A percentile compares a stretch with the other conserved stretches of the same genome.
Evolutionary conservation across 805 yeast genomes (phyloP).

Genomic region (Cyberlindnera americana): DNA sequence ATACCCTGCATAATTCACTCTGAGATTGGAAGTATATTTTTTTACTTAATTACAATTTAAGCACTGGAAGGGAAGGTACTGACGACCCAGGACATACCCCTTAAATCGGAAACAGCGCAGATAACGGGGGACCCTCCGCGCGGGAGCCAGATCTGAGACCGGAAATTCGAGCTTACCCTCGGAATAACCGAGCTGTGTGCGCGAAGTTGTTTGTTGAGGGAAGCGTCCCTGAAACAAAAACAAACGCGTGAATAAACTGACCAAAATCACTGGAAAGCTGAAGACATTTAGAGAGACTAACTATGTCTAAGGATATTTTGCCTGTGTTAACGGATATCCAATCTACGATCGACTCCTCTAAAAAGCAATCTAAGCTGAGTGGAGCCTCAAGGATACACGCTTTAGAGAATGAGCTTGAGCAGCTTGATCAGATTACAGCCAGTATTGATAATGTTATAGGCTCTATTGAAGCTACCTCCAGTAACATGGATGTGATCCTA

Average conservation of each 20-base stretch:
- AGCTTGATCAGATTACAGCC: constrained; percentile 19
- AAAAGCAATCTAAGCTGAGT: constrained; percentile 14
- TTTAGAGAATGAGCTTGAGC: constrained; percentile 23
- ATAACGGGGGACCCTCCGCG: no score
- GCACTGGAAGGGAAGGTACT: no score
- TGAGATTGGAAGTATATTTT: no score
- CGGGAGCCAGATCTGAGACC: no score
- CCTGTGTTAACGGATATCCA: constrained; percentile 12
- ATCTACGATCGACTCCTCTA: constrained; percentile 13
- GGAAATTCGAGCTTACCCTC: no score
- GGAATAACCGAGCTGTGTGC: neutral
- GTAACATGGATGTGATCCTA: constrained; percentile 16
- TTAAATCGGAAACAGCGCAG: no score
- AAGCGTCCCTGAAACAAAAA: neutral
- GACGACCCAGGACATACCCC: no score
- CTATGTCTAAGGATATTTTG: constrained; percentile 17
- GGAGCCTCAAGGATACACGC: constrained; percentile 22
- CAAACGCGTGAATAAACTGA: constrained; percentile 1
- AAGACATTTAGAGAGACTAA: no score
- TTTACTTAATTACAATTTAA: no score
- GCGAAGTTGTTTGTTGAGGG: neutral
- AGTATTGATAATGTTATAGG: constrained; percentile 22
- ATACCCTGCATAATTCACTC: no score
- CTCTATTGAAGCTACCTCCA: constrained; percentile 21
- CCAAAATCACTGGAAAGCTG: neutral